Evolutionary conservation across 805 yeast genomes (phyloP), one percentile per base, ranked within the genome.

Genomic region (Ogataea nakhonphanomensis): DNA sequence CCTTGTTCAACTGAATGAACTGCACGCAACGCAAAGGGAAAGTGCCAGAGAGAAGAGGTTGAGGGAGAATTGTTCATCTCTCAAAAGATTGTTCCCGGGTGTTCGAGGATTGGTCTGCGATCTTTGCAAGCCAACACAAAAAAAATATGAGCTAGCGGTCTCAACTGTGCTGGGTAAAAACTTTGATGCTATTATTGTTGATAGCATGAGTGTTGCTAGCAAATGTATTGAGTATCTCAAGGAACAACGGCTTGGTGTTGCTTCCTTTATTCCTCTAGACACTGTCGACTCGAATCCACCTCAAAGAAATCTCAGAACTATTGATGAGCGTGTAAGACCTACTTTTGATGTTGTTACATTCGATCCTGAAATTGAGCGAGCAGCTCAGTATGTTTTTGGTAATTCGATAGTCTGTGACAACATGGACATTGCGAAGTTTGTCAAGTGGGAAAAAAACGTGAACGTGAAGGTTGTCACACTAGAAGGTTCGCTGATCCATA

Each of bases 211-310:
- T 38, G 76, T 79, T 37, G 95, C 88, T 5, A 84, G 80, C 49
- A 76, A 72, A 41, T 84, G 95, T 58, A 84, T 93, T 46, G 76
- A 78, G 7, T 83, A 82, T 41, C 66, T 91, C 58, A 86, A 88
- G 53, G 90, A 85, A 49, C 91, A 91, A 57, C 73, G 96, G 49
- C 69, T 83, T 9, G 98, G 98, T 33, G 72, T 75, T 7, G 89
- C 93, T 1, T 79, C 95, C 1, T 90, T 93, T 53, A 83, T 93
- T 44, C 98, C 99, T 0, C 65, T 93, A 37, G 93, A 89, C 54
- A 73, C 89, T 1, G 80, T 93, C 24, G 74, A 70, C 7, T 76
- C 78, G 1, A 71, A 65, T 25, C 68, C 80, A 5, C 69, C 81
- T 34, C 73, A 76, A 37, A 67, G 75, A 17, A 66, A 71, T 35